Conservation (phyloP, 148 eudicot species). For the Rhododendron griersonianum region DNA sequence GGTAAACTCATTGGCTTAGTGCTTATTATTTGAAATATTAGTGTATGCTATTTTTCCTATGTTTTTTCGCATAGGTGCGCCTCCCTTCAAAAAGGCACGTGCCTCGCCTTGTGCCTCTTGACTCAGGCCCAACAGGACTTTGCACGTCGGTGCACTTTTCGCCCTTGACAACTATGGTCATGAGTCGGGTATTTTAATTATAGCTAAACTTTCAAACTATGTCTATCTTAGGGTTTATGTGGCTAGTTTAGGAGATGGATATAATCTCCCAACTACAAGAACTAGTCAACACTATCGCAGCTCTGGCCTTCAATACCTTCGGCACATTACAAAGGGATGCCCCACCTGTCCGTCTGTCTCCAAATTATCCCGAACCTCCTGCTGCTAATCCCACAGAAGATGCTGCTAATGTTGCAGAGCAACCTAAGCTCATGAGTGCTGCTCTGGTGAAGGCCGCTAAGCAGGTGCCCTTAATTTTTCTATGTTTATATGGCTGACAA, state of each 20-base stretch:
- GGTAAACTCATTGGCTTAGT: too few species aligned
- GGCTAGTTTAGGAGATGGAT: conserved; percentile 45
- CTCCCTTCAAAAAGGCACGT: too few species aligned
- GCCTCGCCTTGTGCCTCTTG: too few species aligned
- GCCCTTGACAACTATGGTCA: too few species aligned
- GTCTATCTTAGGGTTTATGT: background rate
- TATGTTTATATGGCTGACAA: background rate
- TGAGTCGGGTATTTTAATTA: background rate
- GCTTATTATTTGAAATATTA: too few species aligned
- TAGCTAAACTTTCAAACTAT: background rate
- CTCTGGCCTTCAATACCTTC: conserved; percentile 72
- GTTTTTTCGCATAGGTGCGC: too few species aligned
- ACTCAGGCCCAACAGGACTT: too few species aligned
- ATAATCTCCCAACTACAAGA: conserved; percentile 94
- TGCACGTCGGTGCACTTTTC: too few species aligned
- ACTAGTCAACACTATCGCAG: conserved; percentile 67
- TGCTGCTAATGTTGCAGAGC: conserved; percentile 46
- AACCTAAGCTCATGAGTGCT: conserved; percentile 65
- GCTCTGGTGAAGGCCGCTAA: conserved; percentile 91
- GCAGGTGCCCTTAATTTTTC: conserved; percentile 42
- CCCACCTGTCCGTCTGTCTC: conserved; percentile 81
- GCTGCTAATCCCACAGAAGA: conserved; percentile 42
- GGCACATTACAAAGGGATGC: conserved; percentile 94
- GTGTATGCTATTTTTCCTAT: too few species aligned
- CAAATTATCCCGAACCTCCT: conserved; percentile 87